A percentile compares a stretch with the other conserved stretches of the same genome.
Conservation (phyloP, 1,284 basidiomycete species). For the Tylopilus sp. region DNA sequence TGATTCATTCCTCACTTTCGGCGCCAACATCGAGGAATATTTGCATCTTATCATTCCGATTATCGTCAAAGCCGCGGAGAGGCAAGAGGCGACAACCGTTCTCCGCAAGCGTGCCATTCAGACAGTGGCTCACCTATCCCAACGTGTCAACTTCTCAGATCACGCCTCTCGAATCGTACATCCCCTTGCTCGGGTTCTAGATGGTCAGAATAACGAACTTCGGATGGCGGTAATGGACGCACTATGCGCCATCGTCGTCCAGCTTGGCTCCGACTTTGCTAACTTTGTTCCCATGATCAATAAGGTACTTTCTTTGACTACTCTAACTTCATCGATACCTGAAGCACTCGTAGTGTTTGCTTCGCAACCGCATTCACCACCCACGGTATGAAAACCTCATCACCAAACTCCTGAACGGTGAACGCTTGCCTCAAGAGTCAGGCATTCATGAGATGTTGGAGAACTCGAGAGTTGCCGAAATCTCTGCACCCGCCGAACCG, state of each 20-base stretch:
- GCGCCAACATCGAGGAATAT: slow-evolving; percentile 96
- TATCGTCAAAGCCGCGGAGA: slow-evolving; percentile 90
- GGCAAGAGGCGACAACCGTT: slow-evolving; percentile 68
- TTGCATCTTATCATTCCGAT: slow-evolving; percentile 95
- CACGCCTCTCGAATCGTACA: slow-evolving; percentile 98
- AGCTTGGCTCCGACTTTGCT: slow-evolving; percentile 94
- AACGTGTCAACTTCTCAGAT: slow-evolving; percentile 98
- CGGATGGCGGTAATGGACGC: slow-evolving; percentile 90
- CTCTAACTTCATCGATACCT: slow-evolving; percentile 4
- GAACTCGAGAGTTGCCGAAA: slow-evolving; percentile 60
- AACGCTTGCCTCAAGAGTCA: slow-evolving; percentile 79
- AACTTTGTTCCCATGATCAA: slow-evolving; percentile 97
- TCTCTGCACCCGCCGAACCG: slow-evolving; percentile 74
- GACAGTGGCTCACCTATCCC: slow-evolving; percentile 88
- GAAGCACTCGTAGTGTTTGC: slow-evolving; percentile 54
- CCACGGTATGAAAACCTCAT: slow-evolving; percentile 87
- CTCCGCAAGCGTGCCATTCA: slow-evolving; percentile 88
- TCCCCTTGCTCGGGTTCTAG: slow-evolving; percentile 87
- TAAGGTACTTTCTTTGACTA: slow-evolving; percentile 55
- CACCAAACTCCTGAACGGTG: slow-evolving; percentile 86
- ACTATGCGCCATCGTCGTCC: slow-evolving; percentile 86
- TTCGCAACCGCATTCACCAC: slow-evolving; percentile 81
- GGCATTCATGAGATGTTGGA: slow-evolving; percentile 63
- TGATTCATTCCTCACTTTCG: slow-evolving; percentile 93
- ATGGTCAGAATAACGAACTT: slow-evolving; percentile 78